Evolutionary conservation across 2,329 filamentous ascomycete genomes (phyloP).

Genomic region (Westerdykella ornata): DNA sequence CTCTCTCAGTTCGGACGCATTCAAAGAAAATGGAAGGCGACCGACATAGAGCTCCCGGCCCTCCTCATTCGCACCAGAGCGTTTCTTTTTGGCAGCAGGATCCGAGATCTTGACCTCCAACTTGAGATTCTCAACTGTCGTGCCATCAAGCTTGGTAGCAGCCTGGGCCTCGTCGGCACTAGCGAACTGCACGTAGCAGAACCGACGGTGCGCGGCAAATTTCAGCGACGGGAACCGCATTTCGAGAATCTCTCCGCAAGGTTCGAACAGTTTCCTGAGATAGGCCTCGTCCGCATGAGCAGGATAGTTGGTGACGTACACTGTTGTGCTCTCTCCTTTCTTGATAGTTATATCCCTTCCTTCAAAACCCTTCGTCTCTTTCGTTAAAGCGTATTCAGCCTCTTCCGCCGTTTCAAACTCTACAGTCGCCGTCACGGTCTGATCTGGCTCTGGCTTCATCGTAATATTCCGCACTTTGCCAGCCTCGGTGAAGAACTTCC

Average conservation of each 20-base stretch:
- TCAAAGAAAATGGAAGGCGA: conserved; percentile 76
- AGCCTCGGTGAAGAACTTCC: conserved; percentile 87
- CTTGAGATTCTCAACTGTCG: conserved; percentile 58
- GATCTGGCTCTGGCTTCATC: conserved; percentile 54
- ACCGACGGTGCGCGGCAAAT: conserved; percentile 78
- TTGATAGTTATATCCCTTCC: conserved; percentile 66
- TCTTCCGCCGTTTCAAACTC: conserved; percentile 81
- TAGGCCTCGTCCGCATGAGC: conserved; percentile 65
- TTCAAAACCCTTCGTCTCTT: conserved; percentile 72
- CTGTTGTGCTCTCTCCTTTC: conserved; percentile 68
- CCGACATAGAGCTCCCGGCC: conserved; percentile 80
- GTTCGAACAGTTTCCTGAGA: conserved; percentile 58
- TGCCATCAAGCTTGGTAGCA: conserved; percentile 67
- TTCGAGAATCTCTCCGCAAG: conserved; percentile 74
- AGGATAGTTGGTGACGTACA: conserved; percentile 90
- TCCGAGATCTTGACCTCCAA: conserved; percentile 79
- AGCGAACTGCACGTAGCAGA: conserved; percentile 92
- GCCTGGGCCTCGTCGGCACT: conserved; percentile 38
- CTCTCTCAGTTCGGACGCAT: conserved; percentile 62
- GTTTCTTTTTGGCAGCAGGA: conserved; percentile 67
- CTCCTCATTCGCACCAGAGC: conserved; percentile 75
- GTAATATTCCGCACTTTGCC: conserved; percentile 75
- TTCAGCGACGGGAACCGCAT: conserved; percentile 89
- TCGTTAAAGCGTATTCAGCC: conserved; percentile 70
- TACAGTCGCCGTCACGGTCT: conserved; percentile 63